Conservation (phyloP, 2,329 filamentous ascomycete genomes). For the Penicillium sp. region DNA sequence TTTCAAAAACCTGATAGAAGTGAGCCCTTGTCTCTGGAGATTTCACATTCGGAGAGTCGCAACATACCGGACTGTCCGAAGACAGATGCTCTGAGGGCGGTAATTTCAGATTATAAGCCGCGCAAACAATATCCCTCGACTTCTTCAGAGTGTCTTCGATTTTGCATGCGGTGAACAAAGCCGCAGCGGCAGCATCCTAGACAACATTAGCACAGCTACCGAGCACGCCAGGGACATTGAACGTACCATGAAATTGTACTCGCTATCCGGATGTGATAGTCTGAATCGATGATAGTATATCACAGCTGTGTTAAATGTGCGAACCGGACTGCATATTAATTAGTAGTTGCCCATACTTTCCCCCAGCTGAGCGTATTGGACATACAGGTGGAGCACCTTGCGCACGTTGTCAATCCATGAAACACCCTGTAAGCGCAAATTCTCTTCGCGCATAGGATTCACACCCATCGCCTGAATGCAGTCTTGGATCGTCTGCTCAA, state of each 20-base stretch:
- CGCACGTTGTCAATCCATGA: constrained; percentile 85
- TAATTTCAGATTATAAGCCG: constrained; percentile 80
- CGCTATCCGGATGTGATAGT: constrained; percentile 75
- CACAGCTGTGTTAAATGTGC: constrained; percentile 87
- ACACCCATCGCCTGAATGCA: constrained; percentile 67
- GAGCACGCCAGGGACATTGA: neutral
- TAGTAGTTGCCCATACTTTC: neutral
- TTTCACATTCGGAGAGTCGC: neutral
- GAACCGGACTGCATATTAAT: constrained; percentile 63
- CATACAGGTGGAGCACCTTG: constrained; percentile 73
- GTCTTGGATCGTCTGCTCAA: constrained; percentile 75
- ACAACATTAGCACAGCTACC: constrained; percentile 1
- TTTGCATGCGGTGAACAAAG: constrained; percentile 91
- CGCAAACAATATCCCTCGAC: constrained; percentile 86
- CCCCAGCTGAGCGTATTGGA: constrained; percentile 10
- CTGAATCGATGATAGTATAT: constrained; percentile 94
- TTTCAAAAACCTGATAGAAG: constrained; percentile 68
- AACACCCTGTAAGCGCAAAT: constrained; percentile 77
- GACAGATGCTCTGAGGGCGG: constrained; percentile 65
- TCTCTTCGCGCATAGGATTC: constrained; percentile 76
- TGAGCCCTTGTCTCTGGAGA: neutral
- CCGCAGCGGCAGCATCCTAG: constrained; percentile 80
- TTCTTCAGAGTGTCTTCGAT: constrained; percentile 98
- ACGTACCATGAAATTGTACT: constrained; percentile 69
- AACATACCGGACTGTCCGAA: constrained; percentile 74